A percentile compares a stretch with the other conserved stretches of the same genome.
phyloP scores from a whole-genome alignment of 352 stramenopile genomes.

The Phytophthora uliginosa region DNA sequence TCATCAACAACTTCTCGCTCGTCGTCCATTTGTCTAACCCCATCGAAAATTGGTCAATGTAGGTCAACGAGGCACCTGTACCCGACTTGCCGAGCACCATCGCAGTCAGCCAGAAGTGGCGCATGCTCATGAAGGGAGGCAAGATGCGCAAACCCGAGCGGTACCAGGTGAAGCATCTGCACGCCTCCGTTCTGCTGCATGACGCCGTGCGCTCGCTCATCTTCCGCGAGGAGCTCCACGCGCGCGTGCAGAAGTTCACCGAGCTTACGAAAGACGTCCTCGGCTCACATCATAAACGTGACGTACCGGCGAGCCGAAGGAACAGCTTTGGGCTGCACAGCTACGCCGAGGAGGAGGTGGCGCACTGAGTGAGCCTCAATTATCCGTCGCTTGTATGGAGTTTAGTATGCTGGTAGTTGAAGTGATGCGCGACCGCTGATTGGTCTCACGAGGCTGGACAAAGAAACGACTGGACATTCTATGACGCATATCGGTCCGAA shows the following conservation, averaged over 20 bases:
- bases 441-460: conserved; percentile 4
- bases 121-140: conserved; percentile 51
- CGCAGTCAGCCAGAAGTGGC: conserved; percentile 67
- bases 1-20: conserved; percentile 4
- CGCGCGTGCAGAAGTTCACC: conserved; percentile 62
- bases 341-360: conserved; percentile 1
- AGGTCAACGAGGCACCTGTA: conserved; percentile 57
- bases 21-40: conserved; percentile 8
- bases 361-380: not conserved
- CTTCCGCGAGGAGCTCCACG: conserved; percentile 70
- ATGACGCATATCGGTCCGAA: conserved; percentile 8
- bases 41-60: not conserved
- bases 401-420: conserved; percentile 17
- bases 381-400: not conserved
- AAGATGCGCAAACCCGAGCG: conserved; percentile 67
- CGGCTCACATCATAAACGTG: conserved; percentile 2
- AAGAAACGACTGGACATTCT: conserved; percentile 21
- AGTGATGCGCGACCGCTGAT: conserved; percentile 12
- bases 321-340: conserved; percentile 5
- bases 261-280: conserved; percentile 35
- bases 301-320: not conserved
- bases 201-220: conserved; percentile 62
- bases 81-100: conserved; percentile 59
- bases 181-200: conserved; percentile 57
- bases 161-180: conserved; percentile 63